Base-by-base conservation (phyloP, 805 yeast species). In the Hanseniaspora meyeri region DNA sequence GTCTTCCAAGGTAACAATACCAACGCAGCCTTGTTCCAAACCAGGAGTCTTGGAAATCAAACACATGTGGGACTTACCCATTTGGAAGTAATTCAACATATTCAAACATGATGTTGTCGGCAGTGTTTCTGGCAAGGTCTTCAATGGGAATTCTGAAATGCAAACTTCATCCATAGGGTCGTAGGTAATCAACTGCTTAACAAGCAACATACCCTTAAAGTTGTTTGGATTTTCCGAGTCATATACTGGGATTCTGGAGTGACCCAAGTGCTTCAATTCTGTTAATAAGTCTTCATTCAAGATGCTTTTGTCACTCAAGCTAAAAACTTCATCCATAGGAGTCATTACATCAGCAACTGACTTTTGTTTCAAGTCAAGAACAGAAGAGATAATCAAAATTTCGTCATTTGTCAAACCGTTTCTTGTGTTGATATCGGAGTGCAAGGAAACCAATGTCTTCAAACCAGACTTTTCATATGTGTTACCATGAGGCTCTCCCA, bases 41-140 rank as follows among this genome's bases (percentile, higher is more conserved):
- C 98, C 98, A 0, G 97, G 97, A 47, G 75, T 75, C 57, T 82
- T 83, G 60, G 91, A 82, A 9, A 91, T 96, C 39, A 90, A 82
- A 64, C 93, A 91, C 98, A 91, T 91, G 70, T 91, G 98, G 1
- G 95, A 84, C 69, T 89, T 90, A 59, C 98, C 98, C 68, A 91
- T 97, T 69, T 91, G 98, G 76, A 93, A 91, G 71, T 91, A 91
- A 69, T 91, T 91, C 65, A 91, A 76, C 62, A 91, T 90, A 70
- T 93, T 91, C 66, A 91, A 75, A 69, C 97, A 91, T 6, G 96
- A 88, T 4, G 97, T 90, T 53, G 85, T 89, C 24, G 87, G 84
- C 2, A 85, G 81, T 0, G 98, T 91, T 71, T 91, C 97, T 0
- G 98, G 98, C 48, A 91, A 76, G 0, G 97, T 93, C 1, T 97